Base-by-base conservation (phyloP, 768 basidiomycete genomes). In the Lactarius indigo region DNA sequence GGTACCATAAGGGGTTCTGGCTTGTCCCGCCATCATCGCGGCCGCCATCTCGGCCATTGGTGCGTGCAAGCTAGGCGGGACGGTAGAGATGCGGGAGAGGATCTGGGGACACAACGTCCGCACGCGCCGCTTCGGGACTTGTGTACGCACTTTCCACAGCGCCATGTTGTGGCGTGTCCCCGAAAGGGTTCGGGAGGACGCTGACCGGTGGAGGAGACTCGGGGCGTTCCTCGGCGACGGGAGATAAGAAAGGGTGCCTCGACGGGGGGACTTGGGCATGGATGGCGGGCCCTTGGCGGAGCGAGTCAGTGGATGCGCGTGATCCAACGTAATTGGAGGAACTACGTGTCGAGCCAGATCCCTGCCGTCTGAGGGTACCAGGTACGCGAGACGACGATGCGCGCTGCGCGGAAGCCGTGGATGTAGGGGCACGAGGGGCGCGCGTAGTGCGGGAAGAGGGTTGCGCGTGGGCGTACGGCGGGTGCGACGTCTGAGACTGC, bases 1-100 rank as follows among this genome's bases (percentile, higher is more conserved):
- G 67, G 64, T 47, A 57, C 33, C 13, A 56, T 64, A 37, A 52
- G 1, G 37, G 44, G 23, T 9, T 66, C 65, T 9, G 65, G 57
- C n/a, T 44, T 44, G 33, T 26, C 60, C 58, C 7, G 20, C 17
- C 37, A 31, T 68, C 70, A 30, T 74, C 65, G n/a, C 68, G 18
- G 57, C 47, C 3, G 63, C 65, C 18, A 67, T 61, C 61, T 71
- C 70, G 57, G 59, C 55, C 67, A 70, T 71, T 6, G 64, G 65
- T 35, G 59, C 61, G 33, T 75, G 74, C 39, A 76, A 69, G 54
- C 65, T 72, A 10, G 65, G 72, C 15, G 74, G 74, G 68, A 26
- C 82, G 81, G 65, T 79, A 82, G 8, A 82, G 82, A 35, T 81
- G 76, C n/a, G 82, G 81, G 59, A 83, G 64, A 37, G 81, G 81